phyloP scores from a whole-genome alignment of 2,329 filamentous ascomycete species.

The Amesomyces nigricolor region DNA sequence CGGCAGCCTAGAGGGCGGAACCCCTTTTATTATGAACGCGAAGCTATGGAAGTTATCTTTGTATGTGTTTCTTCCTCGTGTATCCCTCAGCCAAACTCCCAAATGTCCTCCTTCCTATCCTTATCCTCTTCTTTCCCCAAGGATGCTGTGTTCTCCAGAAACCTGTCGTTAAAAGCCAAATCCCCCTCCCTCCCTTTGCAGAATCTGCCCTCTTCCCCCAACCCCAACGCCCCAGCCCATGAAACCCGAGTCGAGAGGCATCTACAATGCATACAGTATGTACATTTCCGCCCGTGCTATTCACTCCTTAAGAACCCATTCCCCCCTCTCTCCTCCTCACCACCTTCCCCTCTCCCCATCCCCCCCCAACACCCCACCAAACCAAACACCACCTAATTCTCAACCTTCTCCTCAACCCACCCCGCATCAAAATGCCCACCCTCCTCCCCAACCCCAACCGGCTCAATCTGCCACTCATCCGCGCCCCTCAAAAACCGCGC shows the following conservation, averaged over 20 bases:
- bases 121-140: neutral
- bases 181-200: too few relatives aligned
- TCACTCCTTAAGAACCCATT: neutral
- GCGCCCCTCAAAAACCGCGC: slow-evolving; percentile 21
- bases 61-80: neutral
- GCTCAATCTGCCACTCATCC: slow-evolving; percentile 28
- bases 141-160: slow-evolving; percentile 13
- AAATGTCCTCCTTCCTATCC: neutral
- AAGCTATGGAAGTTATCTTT: slow-evolving; percentile 3
- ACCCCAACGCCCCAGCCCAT: slow-evolving; percentile 2
- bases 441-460: slow-evolving; percentile 16
- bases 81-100: slow-evolving; percentile 1
- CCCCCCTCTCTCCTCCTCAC: neutral
- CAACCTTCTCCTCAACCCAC: slow-evolving; percentile 23
- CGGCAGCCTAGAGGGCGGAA: neutral
- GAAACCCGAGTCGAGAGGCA: neutral
- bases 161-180: neutral
- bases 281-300: neutral
- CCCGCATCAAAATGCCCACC: slow-evolving; percentile 25
- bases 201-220: neutral
- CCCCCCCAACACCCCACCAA: neutral
- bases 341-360: neutral
- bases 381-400: slow-evolving; percentile 1
- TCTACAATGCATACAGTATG: neutral
- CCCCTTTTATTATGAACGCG: neutral